Evolutionary conservation across 1,139 yeast genomes (phyloP), one percentile per base, ranked within the genome.

Genomic region (Pichia inconspicua): DNA sequence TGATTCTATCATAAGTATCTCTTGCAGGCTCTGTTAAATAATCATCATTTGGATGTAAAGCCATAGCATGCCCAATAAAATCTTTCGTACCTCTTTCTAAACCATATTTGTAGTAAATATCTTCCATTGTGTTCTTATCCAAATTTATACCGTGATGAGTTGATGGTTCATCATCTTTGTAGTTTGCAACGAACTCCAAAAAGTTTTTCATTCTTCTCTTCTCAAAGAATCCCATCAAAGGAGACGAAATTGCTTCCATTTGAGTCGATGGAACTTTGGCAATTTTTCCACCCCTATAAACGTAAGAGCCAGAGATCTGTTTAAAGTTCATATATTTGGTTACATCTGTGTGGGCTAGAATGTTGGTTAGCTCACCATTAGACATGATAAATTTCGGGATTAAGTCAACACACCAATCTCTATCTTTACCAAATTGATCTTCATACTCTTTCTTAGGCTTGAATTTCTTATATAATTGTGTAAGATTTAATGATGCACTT

Each of bases 51-150:
- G 95, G 78, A 85, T 96, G 90, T 53, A 92, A 76, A 8, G 97
- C 99, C 98, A 92, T 94, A 17, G 98, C 94, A 67, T 92, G 98
- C 41, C 98, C 99, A 58, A 94, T 86, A 62, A 92, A 92, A 67
- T 94, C 97, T 63, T 88, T 84, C 32, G 98, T 90, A 42, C 97
- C 96, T 51, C 79, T 78, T 61, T 94, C 97, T 53, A 92, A 78
- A 10, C 97, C 96, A 64, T 84, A 94, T 66, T 92, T 84, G 63
- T 78, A 77, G 67, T 85, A 92, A 34, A 92, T 82, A 58, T 89
- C 96, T 57, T 87, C 87, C 95, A 92, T 92, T 48, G 97, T 87
- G 67, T 84, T 84, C 55, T 74, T 77, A 67, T 92, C 97, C 59
- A 94, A 74, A 65, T 90, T 83, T 46, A 90, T 73, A 10, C 88